These are phyloP conservation scores for Colletotrichum musae DNA, from an alignment of 2,329 filamentous ascomycete genomes.

Conservation along the genomic window DNA sequence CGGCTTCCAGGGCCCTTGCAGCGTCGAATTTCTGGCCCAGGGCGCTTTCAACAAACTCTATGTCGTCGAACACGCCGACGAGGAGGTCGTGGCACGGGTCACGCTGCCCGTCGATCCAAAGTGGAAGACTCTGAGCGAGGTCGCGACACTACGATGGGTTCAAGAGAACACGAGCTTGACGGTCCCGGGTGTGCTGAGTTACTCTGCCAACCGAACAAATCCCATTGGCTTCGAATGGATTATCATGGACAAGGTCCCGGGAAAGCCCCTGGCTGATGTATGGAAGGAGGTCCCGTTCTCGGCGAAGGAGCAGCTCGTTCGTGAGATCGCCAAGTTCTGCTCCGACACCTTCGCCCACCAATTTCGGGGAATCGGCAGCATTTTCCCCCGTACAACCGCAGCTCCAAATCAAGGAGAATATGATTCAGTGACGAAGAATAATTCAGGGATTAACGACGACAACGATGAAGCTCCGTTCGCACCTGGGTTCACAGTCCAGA, in stretches of 20 bases:
- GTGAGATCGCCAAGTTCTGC: not conserved
- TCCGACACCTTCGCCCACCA: slow-evolving; percentile 30
- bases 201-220: slow-evolving; percentile 49
- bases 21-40: not conserved
- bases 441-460: not conserved
- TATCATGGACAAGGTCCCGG: slow-evolving; percentile 51
- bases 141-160: slow-evolving; percentile 54
- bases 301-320: slow-evolving; percentile 46
- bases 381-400: not conserved
- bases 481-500: not conserved
- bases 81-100: slow-evolving; percentile 49
- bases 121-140: slow-evolving; percentile 55
- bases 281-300: slow-evolving; percentile 49
- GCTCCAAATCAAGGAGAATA: not conserved
- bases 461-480: not conserved
- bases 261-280: slow-evolving; percentile 48
- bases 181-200: slow-evolving; percentile 51
- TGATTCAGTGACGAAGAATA: not conserved
- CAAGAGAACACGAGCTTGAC: slow-evolving; percentile 49
- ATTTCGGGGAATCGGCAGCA: slow-evolving; percentile 1
- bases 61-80: slow-evolving; percentile 23
- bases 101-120: slow-evolving; percentile 53
- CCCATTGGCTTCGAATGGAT: slow-evolving; percentile 58
- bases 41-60: slow-evolving; percentile 44
- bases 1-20: not conserved